Evolutionary conservation across 768 basidiomycete species (phyloP).

Genomic region (Boletus bicolor): DNA sequence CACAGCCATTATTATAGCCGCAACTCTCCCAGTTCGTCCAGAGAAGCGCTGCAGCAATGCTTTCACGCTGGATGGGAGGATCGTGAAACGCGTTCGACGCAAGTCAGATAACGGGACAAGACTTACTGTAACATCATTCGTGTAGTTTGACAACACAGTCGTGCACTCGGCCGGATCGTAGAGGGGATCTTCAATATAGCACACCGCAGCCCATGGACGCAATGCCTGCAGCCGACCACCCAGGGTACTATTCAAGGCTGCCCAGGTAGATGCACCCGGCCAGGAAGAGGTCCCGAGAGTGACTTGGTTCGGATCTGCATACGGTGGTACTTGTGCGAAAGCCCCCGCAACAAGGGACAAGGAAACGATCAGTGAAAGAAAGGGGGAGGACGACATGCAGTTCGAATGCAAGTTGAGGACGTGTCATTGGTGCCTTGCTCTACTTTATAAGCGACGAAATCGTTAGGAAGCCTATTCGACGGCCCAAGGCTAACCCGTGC

Average conservation of each 20-base stretch:
- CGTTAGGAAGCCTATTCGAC: too few species aligned
- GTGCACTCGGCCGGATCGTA: slow-evolving; percentile 7
- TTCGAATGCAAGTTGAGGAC: too few species aligned
- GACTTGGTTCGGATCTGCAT: background rate
- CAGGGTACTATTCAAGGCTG: slow-evolving; percentile 6
- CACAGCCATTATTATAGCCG: slow-evolving; percentile 12
- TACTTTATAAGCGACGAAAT: too few species aligned
- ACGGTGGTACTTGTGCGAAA: background rate
- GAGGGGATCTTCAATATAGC: background rate
- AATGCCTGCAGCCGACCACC: slow-evolving; percentile 9
- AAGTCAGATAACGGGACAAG: background rate
- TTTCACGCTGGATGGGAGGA: slow-evolving; percentile 9
- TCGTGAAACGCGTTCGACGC: too few species aligned
- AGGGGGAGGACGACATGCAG: too few species aligned
- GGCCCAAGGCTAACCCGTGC: too few species aligned
- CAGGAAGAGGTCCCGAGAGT: background rate
- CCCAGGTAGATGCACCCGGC: slow-evolving; percentile 11
- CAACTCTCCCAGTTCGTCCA: slow-evolving; percentile 24
- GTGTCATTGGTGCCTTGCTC: background rate
- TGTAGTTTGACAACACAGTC: slow-evolving; percentile 11
- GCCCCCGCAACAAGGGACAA: background rate
- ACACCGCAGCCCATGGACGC: slow-evolving; percentile 16
- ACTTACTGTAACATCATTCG: slow-evolving; percentile 8
- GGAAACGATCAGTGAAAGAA: background rate
- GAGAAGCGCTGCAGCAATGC: slow-evolving; percentile 12